Evolutionary conservation across 495 filamentous ascomycete species (phyloP), one percentile per base, ranked within the genome.

Genomic region (Pseudoneurospora amorphoporcata): DNA sequence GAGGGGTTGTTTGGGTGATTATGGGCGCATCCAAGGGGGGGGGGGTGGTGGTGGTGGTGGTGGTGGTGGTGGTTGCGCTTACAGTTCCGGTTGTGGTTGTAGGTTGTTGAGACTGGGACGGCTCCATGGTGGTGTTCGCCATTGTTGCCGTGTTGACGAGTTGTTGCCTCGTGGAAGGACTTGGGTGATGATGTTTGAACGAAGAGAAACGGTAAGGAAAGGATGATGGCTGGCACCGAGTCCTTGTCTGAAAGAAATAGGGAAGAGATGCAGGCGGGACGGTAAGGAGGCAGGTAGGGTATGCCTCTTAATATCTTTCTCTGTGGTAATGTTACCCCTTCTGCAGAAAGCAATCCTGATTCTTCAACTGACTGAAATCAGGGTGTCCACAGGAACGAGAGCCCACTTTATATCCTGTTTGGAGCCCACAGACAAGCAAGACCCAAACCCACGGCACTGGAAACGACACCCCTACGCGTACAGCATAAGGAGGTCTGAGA

Each of bases 11-110:
- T 3, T 16, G 12, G 53, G 29, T 16, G 2, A 29, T 35, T 65
- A 65, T 35, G 53, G 53, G 53, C 2, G 84, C 87, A 3, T n/a
- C 42, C 47, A 83, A 78, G 78, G 23, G 23, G 23, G 23, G n/a
- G n/a, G n/a, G n/a, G n/a, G n/a, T n/a, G n/a, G 84, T 85, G 39
- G 73, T 75, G 8, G 53, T 17, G 35, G 47, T 8, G 23, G 14
- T 41, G 5, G 32, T 17, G n/a, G 73, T 29, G 8, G n/a, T 29
- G 40, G 19, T 19, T 45, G 41, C 38, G 69, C 19, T 42, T 29
- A 23, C n/a, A n/a, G n/a, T n/a, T n/a, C n/a, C 37, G 16, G 23
- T 35, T n/a, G 72, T 40, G 41, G 41, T 45, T 19, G 47, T 29
- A 12, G 19, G 5, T 47, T 9, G 43, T 23, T 47, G 43, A 23